phyloP scores from a whole-genome alignment of 148 eudicot species.

The Spergularia bocconei region DNA sequence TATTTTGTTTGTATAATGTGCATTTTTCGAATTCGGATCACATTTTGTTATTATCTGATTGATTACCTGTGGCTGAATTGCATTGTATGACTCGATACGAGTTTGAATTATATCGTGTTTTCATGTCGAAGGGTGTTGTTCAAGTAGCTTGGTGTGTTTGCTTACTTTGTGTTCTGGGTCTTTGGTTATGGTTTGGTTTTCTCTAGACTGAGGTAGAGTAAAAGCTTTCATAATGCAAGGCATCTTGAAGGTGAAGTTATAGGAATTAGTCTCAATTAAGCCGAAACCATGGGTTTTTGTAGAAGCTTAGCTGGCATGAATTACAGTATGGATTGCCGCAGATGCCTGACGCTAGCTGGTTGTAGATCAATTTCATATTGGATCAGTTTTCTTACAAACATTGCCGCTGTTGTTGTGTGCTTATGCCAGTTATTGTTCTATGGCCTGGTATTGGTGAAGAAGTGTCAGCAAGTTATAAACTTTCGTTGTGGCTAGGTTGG shows the following conservation, averaged over 20 bases:
- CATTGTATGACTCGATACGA: neutral
- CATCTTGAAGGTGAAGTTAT: neutral
- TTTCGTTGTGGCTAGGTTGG: no score
- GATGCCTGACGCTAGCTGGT: neutral
- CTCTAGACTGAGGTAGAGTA: neutral
- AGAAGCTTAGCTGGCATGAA: neutral
- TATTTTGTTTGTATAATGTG: constrained; percentile 2
- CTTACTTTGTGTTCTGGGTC: neutral
- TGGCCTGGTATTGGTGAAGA: no score
- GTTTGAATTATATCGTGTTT: neutral
- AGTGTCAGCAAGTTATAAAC: no score
- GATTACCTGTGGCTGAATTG: neutral
- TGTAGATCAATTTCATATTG: no score
- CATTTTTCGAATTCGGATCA: neutral
- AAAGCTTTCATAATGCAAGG: neutral
- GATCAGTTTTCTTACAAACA: no score
- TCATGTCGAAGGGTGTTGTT: no score
- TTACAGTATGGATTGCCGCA: neutral
- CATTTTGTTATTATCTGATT: neutral
- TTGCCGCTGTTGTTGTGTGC: no score
- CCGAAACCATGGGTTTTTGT: neutral
- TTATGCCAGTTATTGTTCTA: no score
- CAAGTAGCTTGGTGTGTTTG: neutral
- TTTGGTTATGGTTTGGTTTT: neutral
- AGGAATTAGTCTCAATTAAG: neutral